Base-by-base conservation (phyloP, 2,329 filamentous ascomycete genomes). In the Fusarium tricinctum region DNA sequence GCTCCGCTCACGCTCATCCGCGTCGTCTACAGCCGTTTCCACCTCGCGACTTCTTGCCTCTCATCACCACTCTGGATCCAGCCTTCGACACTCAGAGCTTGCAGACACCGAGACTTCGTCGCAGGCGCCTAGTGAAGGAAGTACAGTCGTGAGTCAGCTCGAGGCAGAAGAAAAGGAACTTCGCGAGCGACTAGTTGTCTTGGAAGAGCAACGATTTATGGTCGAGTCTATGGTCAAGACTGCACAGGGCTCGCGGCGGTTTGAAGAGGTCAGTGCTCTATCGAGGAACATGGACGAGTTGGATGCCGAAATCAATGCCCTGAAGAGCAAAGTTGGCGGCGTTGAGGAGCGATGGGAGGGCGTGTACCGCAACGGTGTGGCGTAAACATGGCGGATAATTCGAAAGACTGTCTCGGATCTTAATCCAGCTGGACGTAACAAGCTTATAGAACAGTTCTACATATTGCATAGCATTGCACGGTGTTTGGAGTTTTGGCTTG, bases 191-290 rank as follows among this genome's bases (percentile, higher is more conserved):
- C 81, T 97, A 14, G 91, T 96, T 30, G 90, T 97, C 8, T 84
- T 97, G 1, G 93, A 97, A 77, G 94, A 97, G 79, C 94, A 97
- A 78, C 91, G 90, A 68, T 97, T 97, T 79, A 89, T 97, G 80
- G 93, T 97, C 0, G 88, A 90, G 38, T 89, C 92, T 71, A 97
- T 97, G 93, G 88, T 97, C 44, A 88, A 87, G 9, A 88, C 90
- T 63, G 93, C 94, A 1, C 91, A 90, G 47, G 90, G 89, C 42
- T 88, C 91, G 13, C 84, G 92, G 28, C 89, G 92, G 60, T 97
- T 97, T 70, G 94, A 97, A 74, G 94, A 97, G 78, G 92, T 97
- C 4, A 88, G 89, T 57, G 92, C 92, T 13, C 81, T 97, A 58
- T 89, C 89, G 6, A 85, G 90, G 59, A 97, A 97, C 72, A 81